Evolutionary conservation across 1,284 basidiomycete genomes (phyloP).

Genomic region (Austroboletus rostrupii): DNA sequence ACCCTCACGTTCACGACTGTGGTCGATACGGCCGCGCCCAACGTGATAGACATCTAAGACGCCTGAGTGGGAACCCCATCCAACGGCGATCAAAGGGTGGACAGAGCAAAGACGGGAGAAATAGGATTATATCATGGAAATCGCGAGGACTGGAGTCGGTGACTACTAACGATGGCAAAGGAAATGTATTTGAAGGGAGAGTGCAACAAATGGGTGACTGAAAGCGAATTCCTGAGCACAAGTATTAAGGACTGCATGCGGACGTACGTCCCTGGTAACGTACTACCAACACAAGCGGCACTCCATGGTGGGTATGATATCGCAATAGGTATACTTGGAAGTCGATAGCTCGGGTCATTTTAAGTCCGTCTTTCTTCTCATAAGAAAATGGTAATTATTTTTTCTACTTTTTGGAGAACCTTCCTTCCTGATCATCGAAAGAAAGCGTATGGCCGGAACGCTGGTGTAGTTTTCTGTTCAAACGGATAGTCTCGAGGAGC

Average conservation of each 20-base stretch:
- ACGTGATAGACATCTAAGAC: slow-evolving; percentile 36
- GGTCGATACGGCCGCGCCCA: slow-evolving; percentile 38
- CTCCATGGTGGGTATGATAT: slow-evolving; percentile 35
- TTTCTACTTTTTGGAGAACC: slow-evolving; percentile 8
- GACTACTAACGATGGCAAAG: slow-evolving; percentile 26
- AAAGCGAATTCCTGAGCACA: slow-evolving; percentile 9
- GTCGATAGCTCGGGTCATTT: slow-evolving; percentile 33
- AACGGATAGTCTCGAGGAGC: not conserved
- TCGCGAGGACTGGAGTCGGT: slow-evolving; percentile 16
- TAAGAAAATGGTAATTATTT: slow-evolving; percentile 3
- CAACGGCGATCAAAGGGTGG: slow-evolving; percentile 38
- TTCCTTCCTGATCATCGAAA: slow-evolving; percentile 21
- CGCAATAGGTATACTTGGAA: slow-evolving; percentile 37
- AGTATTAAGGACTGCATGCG: not conserved
- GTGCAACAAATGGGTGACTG: slow-evolving; percentile 3
- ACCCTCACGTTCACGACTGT: slow-evolving; percentile 38
- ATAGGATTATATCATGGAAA: no score
- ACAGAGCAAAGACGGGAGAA: no score
- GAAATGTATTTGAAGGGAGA: slow-evolving; percentile 22
- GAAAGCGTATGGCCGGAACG: slow-evolving; percentile 11
- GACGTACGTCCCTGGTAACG: slow-evolving; percentile 28
- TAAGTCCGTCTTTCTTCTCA: slow-evolving; percentile 11
- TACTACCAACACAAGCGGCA: slow-evolving; percentile 37
- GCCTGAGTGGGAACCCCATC: slow-evolving; percentile 36
- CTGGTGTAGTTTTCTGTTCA: slow-evolving; percentile 4